Base-by-base conservation (phyloP, 768 basidiomycete species). In the Pleurotus pulmonarius region DNA sequence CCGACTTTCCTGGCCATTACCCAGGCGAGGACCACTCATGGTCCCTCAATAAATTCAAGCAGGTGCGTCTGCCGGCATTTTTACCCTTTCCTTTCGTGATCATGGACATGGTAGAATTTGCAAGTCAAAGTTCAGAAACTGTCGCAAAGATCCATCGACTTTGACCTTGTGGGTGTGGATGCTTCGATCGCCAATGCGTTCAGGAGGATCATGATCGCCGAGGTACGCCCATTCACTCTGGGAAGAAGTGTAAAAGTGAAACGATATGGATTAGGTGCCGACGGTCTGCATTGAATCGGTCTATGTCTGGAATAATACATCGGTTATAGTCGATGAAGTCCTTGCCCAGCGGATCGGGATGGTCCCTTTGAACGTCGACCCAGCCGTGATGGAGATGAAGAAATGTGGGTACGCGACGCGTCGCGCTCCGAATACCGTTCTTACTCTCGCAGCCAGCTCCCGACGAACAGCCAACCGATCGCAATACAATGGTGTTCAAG, bases 111-210 rank as follows among this genome's bases (percentile, higher is more conserved):
- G 64, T 71, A 92, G 92, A 88, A 79, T 65, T 75, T 95, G 55
- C 74, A 77, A 66, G 83, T 94, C 8, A 78, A 86, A 56, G 79
- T 97, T 37, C 84, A 90, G 58, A 81, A 90, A 43, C 74, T 95
- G 37, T 96, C 94, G 0, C 81, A 88, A 43, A 81, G 87, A 13
- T 87, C 89, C 2, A 83, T 97, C 59, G 95, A 98, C 62, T 96
- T 99, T 69, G 97, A 99, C 72, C 76, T 98, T 45, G 82, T 98
- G 56, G 95, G 96, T 4, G 89, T 98, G 25, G 96, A 99, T 68
- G 92, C 97, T 0, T 91, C 93, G 13, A 90, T 99, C 57, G 94
- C 97, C 26, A 98, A 99, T 69, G 94, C 96, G 0, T 83, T 96
- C 61, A 80, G 97, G 24, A 80, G 97, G 56, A 93, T 97, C 55